A percentile compares a stretch with the other conserved stretches of the same genome.
phyloP scores from a whole-genome alignment of 1,284 basidiomycete species.

The Phylloboletellus chloephorus region DNA sequence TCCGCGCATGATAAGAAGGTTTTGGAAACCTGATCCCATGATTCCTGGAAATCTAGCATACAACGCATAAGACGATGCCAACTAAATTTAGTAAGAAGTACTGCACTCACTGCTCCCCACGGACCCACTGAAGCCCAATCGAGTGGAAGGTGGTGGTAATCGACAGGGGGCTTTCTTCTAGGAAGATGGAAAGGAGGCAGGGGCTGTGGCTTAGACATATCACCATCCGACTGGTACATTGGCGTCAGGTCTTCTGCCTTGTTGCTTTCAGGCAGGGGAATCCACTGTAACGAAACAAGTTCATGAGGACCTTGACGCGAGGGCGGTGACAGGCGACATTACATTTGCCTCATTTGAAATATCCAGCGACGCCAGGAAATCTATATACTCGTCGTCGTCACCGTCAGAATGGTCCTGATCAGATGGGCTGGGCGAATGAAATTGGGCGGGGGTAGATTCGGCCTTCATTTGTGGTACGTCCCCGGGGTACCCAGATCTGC shows the following conservation, averaged over 20 bases:
- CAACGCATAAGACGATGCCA: constrained; percentile 1
- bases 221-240: constrained; percentile 4
- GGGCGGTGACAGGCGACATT: constrained; percentile 3
- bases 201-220: constrained; percentile 1
- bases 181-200: constrained; percentile 12
- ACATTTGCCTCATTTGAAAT: constrained; percentile 31
- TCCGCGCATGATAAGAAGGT: constrained; percentile 19
- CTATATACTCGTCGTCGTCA: constrained; percentile 25
- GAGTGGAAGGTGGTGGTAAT: constrained; percentile 18
- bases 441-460: constrained; percentile 2
- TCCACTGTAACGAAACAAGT: constrained; percentile 18
- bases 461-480: constrained; percentile 9
- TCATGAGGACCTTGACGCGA: constrained; percentile 6
- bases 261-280: constrained; percentile 24
- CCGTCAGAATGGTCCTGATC: constrained; percentile 5
- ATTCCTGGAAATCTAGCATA: constrained; percentile 14
- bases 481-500: neutral
- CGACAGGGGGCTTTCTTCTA: constrained; percentile 15
- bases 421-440: constrained; percentile 2
- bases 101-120: constrained; percentile 22
- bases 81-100: neutral
- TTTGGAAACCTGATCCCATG: constrained; percentile 22
- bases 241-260: constrained; percentile 32
- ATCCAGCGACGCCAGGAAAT: constrained; percentile 25
- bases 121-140: constrained; percentile 13